Base-by-base conservation (phyloP, 2,329 filamentous ascomycete species). In the Blumeria hordei region DNA sequence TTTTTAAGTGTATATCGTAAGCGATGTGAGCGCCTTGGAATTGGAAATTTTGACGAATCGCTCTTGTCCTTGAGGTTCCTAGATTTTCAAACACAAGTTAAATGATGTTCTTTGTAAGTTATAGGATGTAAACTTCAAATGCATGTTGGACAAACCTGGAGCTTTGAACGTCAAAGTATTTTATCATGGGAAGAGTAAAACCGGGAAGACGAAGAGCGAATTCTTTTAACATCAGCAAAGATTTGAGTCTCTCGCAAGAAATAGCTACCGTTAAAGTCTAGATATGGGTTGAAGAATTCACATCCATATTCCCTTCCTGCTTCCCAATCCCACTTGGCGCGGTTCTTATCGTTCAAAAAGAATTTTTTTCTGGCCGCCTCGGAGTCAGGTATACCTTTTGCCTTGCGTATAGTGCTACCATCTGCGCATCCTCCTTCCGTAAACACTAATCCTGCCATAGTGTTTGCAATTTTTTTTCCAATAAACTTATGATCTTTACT, bases 1-100 rank as follows among this genome's bases (percentile, higher is more conserved):
- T 95, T 85, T 65, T 88, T 90, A 64, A 96, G 75, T 57, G 93
- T 86, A 69, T 96, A 95, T 75, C 88, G 88, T 70, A 93, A 77
- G 61, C 80, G 75, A 70, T 93, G 85, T 72, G 85, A 83, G 73
- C 84, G 85, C 60, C 65, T 65, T 55, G 60, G 60, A 37, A 59
- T 2, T 28, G 21, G 21, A 28, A 28, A 28, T 28, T 28, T 28
- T 28, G 21, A 4, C 21, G 58, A 61, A 58, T 60, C 60, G 21
- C 21, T 28, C 21, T 28, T 28, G 21, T 28, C 21, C 61, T 64
- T 55, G 54, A n/a, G 18, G 18, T 39, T 14, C 35, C 62, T 60
- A 64, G 54, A 61, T 14, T 37, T 12, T 32, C 6, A 6, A 12
- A 35, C 6, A n/a, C 10, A 36, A 21, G 36, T 18, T 12, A 11